Conservation (phyloP, 2,329 filamentous ascomycete genomes). For the Beauveria scarabaeidicola region DNA sequence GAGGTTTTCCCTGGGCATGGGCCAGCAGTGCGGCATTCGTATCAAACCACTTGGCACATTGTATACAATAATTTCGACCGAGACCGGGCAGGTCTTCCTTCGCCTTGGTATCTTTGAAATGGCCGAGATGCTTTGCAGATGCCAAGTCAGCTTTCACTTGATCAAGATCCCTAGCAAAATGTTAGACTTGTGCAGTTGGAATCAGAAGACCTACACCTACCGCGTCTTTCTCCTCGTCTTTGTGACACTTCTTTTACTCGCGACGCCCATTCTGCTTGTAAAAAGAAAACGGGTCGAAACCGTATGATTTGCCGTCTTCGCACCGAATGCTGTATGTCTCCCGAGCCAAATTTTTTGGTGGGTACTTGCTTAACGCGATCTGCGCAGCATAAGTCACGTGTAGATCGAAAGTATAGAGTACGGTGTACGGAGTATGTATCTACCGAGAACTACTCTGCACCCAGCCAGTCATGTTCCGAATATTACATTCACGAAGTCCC, state of each 20-base stretch:
- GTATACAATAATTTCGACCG: constrained; percentile 77
- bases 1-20: constrained; percentile 81
- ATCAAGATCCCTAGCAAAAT: constrained; percentile 68
- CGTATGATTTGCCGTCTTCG: too few species aligned
- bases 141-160: constrained; percentile 79
- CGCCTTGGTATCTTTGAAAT: constrained; percentile 71
- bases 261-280: constrained; percentile 53
- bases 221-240: constrained; percentile 68
- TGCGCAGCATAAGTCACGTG: not conserved
- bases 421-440: too few species aligned
- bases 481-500: too few species aligned
- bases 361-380: not conserved
- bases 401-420: not conserved
- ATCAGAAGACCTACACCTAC: constrained; percentile 29
- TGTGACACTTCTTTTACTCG: constrained; percentile 56
- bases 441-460: too few species aligned
- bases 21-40: constrained; percentile 64
- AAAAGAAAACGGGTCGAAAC: not conserved
- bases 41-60: constrained; percentile 97
- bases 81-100: constrained; percentile 81
- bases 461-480: too few species aligned
- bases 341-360: not conserved
- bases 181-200: not conserved
- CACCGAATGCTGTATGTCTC: too few species aligned
- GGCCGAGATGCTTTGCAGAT: constrained; percentile 68